Evolutionary conservation across 2,329 filamentous ascomycete species (phyloP).

Genomic region (Bipolaris cookei): DNA sequence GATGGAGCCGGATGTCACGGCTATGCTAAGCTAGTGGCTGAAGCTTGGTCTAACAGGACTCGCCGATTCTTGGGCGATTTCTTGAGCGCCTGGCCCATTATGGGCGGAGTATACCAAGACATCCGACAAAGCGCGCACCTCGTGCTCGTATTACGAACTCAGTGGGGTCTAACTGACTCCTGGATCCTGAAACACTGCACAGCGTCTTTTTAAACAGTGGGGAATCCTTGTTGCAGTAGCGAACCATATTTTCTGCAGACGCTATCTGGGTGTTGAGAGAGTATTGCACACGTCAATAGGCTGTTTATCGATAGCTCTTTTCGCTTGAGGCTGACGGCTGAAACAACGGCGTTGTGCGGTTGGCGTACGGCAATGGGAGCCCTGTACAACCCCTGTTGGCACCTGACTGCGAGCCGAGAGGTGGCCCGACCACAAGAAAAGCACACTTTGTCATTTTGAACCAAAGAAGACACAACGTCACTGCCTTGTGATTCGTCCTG

Average conservation of each 20-base stretch:
- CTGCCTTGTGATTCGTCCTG: constrained; percentile 18
- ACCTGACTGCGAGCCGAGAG: constrained; percentile 12
- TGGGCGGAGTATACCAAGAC: constrained; percentile 3
- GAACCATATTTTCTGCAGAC: constrained; percentile 9
- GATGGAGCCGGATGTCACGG: neutral
- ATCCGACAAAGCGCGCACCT: constrained; percentile 5
- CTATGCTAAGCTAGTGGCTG: neutral
- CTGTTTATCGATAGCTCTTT: constrained; percentile 25
- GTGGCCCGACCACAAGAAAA: constrained; percentile 16
- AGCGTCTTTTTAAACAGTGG: constrained; percentile 4
- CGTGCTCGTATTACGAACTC: constrained; percentile 5
- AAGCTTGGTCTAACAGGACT: neutral
- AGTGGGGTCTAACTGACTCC: neutral
- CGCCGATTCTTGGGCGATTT: constrained; percentile 1
- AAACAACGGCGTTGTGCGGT: constrained; percentile 26
- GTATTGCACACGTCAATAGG: constrained; percentile 16
- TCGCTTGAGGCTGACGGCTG: constrained; percentile 19
- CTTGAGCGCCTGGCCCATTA: constrained; percentile 1
- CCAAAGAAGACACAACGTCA: constrained; percentile 14
- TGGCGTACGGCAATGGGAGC: constrained; percentile 13
- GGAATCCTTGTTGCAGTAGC: constrained; percentile 1
- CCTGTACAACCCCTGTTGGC: constrained; percentile 15
- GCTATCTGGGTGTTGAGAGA: constrained; percentile 18
- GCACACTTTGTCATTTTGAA: constrained; percentile 15
- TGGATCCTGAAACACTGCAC: constrained; percentile 11